phyloP scores from a whole-genome alignment of 306 rosid genomes.

The Quercus dentata region DNA sequence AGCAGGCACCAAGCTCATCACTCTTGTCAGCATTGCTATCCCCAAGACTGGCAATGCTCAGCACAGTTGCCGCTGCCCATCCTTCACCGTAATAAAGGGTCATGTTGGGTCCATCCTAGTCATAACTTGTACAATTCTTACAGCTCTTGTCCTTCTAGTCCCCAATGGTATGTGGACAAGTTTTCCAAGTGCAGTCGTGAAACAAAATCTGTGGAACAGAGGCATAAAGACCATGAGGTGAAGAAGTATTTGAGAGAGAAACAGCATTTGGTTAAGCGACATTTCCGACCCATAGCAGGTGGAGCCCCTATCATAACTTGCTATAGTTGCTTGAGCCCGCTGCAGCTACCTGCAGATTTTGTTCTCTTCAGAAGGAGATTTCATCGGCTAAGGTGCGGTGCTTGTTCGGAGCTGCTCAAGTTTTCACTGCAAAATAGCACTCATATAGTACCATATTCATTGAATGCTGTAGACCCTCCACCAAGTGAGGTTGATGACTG shows the following conservation, averaged over 20 bases:
- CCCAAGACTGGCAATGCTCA: conserved; percentile 46
- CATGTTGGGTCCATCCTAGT: conserved; percentile 35
- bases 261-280: conserved; percentile 46
- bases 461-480: conserved; percentile 33
- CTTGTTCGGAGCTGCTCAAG: conserved; percentile 73
- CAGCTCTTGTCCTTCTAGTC: conserved; percentile 46
- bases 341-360: conserved; percentile 82
- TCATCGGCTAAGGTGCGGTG: conserved; percentile 70
- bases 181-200: conserved; percentile 36
- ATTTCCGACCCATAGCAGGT: conserved; percentile 75
- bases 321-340: conserved; percentile 52
- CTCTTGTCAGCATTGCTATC: conserved; percentile 37
- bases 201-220: conserved; percentile 39
- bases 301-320: conserved; percentile 88
- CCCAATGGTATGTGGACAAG: conserved; percentile 34
- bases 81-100: conserved; percentile 24
- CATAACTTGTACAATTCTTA: conserved; percentile 33
- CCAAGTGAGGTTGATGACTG: conserved; percentile 39
- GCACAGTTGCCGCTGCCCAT: conserved; percentile 43
- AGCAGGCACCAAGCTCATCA: conserved; percentile 48
- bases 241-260: conserved; percentile 48
- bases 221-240: conserved; percentile 33
- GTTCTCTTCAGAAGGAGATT: conserved; percentile 52
- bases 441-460: conserved; percentile 47
- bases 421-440: conserved; percentile 57